A percentile compares a stretch with the other conserved stretches of the same genome.
These are phyloP conservation scores for Apophysomyces trapeziformis DNA, from an alignment of 371 early-diverging fungal species.

Conservation along the genomic window DNA sequence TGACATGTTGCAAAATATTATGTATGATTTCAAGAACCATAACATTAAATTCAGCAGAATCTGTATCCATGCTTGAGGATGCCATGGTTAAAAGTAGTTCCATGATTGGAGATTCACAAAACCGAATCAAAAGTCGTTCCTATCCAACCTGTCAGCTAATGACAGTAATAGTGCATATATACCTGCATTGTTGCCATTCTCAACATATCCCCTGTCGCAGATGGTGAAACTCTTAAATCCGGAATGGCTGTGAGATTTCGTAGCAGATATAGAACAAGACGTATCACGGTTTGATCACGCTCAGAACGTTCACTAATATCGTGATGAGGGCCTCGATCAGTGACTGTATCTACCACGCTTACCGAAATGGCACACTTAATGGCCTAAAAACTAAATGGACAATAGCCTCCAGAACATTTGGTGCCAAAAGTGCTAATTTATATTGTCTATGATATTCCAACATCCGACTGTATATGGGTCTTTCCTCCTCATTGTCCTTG, in stretches of 20 bases:
- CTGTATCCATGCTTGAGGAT: slow-evolving; percentile 54
- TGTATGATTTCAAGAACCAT: slow-evolving; percentile 68
- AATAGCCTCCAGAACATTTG: slow-evolving; percentile 56
- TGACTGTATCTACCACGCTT: neutral
- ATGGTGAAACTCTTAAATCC: slow-evolving; percentile 58
- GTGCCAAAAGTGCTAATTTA: slow-evolving; percentile 69
- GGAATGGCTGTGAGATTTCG: slow-evolving; percentile 84
- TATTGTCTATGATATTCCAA: slow-evolving; percentile 63
- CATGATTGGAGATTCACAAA: slow-evolving; percentile 57
- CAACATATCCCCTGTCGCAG: slow-evolving; percentile 48
- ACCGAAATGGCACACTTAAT: slow-evolving; percentile 55
- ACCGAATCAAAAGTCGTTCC: slow-evolving; percentile 60
- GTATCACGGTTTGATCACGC: slow-evolving; percentile 72
- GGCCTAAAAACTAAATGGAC: slow-evolving; percentile 53
- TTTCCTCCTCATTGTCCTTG: slow-evolving; percentile 49
- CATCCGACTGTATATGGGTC: slow-evolving; percentile 42
- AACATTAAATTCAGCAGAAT: slow-evolving; percentile 67
- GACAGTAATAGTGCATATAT: neutral
- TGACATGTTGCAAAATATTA: slow-evolving; percentile 56
- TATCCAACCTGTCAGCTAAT: slow-evolving; percentile 16
- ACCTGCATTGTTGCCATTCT: slow-evolving; percentile 68
- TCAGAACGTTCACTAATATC: slow-evolving; percentile 56
- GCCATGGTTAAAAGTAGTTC: slow-evolving; percentile 66
- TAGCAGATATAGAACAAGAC: slow-evolving; percentile 75
- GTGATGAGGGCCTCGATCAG: slow-evolving; percentile 9